Conservation (phyloP, 169 alveolate species). For the Plasmodium adleri region DNA sequence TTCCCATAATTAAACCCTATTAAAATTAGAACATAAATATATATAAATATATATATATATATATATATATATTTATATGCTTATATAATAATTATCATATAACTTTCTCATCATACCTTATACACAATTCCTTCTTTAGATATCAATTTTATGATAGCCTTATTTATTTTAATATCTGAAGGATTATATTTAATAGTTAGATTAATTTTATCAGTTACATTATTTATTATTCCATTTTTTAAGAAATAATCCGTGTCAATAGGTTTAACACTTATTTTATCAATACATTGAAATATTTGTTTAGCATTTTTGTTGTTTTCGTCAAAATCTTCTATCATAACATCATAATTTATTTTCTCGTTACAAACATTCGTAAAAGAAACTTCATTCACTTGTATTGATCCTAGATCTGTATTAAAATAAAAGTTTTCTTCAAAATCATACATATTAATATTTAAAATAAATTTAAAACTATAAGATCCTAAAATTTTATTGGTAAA, state of each 20-base stretch:
- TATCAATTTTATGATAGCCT: conserved; percentile 48
- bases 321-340: conserved; percentile 72
- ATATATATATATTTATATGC: conserved; percentile 1
- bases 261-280: conserved; percentile 46
- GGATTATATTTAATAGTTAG: conserved; percentile 63
- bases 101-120: conserved; percentile 28
- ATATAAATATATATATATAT: not conserved
- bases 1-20: conserved; percentile 66
- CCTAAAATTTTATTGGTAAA: conserved; percentile 44
- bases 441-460: conserved; percentile 42
- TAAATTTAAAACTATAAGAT: conserved; percentile 59
- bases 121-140: conserved; percentile 72
- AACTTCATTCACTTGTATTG: conserved; percentile 65
- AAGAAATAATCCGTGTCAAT: conserved; percentile 57
- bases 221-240: conserved; percentile 38
- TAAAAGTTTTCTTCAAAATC: conserved; percentile 71
- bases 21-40: not conserved
- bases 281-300: conserved; percentile 53
- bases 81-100: conserved; percentile 20
- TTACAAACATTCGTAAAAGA: conserved; percentile 72
- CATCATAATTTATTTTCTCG: conserved; percentile 74
- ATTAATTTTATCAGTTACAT: conserved; percentile 46
- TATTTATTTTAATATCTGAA: conserved; percentile 36
- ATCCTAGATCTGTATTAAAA: conserved; percentile 72
- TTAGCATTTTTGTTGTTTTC: conserved; percentile 58